Evolutionary conservation across 2,329 filamentous ascomycete species (phyloP), one percentile per base, ranked within the genome.

Genomic region (Fusarium verticillioides): DNA sequence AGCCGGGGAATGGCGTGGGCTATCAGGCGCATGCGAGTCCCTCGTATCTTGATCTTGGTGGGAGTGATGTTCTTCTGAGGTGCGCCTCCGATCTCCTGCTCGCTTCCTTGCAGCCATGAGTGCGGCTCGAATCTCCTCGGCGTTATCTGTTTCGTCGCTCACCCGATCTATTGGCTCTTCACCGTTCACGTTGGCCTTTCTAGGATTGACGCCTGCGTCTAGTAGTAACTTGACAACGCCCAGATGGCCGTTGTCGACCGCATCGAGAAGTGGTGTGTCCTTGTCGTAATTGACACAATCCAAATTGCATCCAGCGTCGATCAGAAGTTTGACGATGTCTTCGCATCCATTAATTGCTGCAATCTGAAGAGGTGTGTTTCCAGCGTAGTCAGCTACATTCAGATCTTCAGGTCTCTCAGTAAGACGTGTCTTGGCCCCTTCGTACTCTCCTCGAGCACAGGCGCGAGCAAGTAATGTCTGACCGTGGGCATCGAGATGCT

Each of bases 281-380:
- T 94, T 94, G 77, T 95, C 92, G 77, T 94, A 91, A 77, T 93
- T 91, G 65, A 91, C 85, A 77, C 89, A 96, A 78, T 98, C 93
- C 50, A 96, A 88, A 62, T 94, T 92, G 82, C 95, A 97, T 39
- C 94, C 94, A 70, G 94, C 92, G 13, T 94, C 90, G 70, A 99
- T 91, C 43, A 99, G 85, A 60, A 97, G 92, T 79, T 93, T 91
- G 43, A 98, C 96, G 63, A 98, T 95, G 61, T 96, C 90, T 37
- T 92, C 91, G 80, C 92, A 93, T 11, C 96, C 96, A 78, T 96
- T 93, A 65, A 99, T 87, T 37, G 95, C 91, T 39, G 96, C 96
- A 74, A 97, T 96, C 81, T 99, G 96, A 39, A 99, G 86, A 30
- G 96, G 96, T 2, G 96, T 97, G 78, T 98, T 98, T n/a, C 94